These are phyloP conservation scores for Berkeleyomyces rouxiae DNA, from an alignment of 2,329 filamentous ascomycete genomes.

Conservation along the genomic window DNA sequence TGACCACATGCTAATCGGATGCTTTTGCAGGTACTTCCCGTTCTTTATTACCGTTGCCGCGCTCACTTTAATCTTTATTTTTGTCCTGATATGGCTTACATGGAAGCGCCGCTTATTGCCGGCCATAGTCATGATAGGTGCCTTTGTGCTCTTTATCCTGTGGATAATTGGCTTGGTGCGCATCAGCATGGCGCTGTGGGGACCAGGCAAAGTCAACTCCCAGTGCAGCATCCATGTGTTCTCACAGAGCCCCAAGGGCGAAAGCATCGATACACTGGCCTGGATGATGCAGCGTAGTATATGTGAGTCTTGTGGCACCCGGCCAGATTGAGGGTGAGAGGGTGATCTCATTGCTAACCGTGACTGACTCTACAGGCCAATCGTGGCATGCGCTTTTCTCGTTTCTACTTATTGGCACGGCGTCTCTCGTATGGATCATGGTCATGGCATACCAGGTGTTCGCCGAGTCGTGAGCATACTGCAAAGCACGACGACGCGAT, in stretches of 20 bases:
- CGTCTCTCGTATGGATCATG: conserved; percentile 53
- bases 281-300: conserved; percentile 48
- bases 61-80: conserved; percentile 50
- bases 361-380: conserved; percentile 27
- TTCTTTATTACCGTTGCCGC: conserved; percentile 44
- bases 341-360: background rate
- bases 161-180: conserved; percentile 51
- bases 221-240: conserved; percentile 45
- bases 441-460: conserved; percentile 51
- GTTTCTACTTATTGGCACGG: conserved; percentile 40
- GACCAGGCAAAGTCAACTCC: conserved; percentile 38
- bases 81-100: conserved; percentile 46
- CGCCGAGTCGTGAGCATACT: conserved; percentile 23
- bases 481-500: too few relatives aligned
- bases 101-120: conserved; percentile 43
- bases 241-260: conserved; percentile 31
- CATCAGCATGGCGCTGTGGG: conserved; percentile 46
- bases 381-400: conserved; percentile 49
- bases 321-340: background rate
- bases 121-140: conserved; percentile 44
- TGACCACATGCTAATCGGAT: background rate
- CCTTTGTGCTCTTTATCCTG: conserved; percentile 49
- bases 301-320: conserved; percentile 29
- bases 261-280: conserved; percentile 38
- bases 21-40: conserved; percentile 41